Evolutionary conservation across 768 basidiomycete species (phyloP), one percentile per base, ranked within the genome.

Genomic region (Mycena vulgaris): DNA sequence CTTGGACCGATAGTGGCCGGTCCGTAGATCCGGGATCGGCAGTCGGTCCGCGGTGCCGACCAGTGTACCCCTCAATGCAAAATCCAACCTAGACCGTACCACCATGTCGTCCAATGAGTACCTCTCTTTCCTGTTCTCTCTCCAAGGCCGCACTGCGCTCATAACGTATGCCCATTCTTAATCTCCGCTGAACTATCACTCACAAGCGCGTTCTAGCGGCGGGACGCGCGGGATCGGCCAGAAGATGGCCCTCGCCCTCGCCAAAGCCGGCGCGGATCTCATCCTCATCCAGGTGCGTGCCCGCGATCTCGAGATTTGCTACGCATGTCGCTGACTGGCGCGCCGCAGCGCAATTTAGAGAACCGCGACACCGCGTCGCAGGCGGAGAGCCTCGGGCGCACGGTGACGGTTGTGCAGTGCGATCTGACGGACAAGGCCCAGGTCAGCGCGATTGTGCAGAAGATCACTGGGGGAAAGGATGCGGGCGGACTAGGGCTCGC

Each of bases 141-240:
- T 72, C 35, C 23, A 72, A 45, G 71, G 71, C 47, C 58, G 68
- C n/a, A 61, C 65, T 4, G 71, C 71, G 16, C 71, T 72, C 31
- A 45, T 72, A 57, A 72, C 71, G 71, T 72, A 39, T 23, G 31
- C 14, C 14, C 37, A 27, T 39, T 11, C 27, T 11, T 2, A 45
- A 42, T 7, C 19, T 21, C 42, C 21, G 3, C n/a, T 23, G 42
- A 45, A 4, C 11, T 11, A 5, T 5, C 7, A n/a, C 3, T 45
- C 19, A 11, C n/a, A 2, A 21, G 21, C 42, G 39, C 10, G 10
- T 27, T 66, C 2, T 17, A 74, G 73, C 17, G 73, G 75, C 33
- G 73, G 68, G 2, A 76, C 75, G 28, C 68, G 75, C 19, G 75
- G 75, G 8, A 75, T 75, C 61, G 75, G 75, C 3, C 75, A 76